Evolutionary conservation across 495 filamentous ascomycete genomes (phyloP).

Genomic region (Coniosporium apollinis): DNA sequence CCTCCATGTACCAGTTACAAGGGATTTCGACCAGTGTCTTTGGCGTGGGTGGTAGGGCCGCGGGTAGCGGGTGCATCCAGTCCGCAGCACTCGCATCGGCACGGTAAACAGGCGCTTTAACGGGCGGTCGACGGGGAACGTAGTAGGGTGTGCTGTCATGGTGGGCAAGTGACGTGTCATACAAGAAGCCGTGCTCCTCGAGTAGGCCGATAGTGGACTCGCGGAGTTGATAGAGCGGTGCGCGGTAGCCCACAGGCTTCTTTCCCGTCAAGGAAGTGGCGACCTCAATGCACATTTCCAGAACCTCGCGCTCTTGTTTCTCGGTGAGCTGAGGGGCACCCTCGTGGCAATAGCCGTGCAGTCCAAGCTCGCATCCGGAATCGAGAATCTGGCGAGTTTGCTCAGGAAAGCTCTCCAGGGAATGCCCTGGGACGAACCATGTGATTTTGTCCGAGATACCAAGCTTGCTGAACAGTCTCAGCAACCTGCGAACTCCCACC

Average conservation of each 20-base stretch:
- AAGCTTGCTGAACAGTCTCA: conserved; percentile 40
- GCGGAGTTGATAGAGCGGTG: conserved; percentile 40
- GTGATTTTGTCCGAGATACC: conserved; percentile 35
- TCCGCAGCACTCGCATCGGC: conserved; percentile 24
- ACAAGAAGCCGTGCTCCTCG: conserved; percentile 38
- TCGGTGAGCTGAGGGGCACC: conserved; percentile 37
- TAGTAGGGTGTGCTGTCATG: conserved; percentile 38
- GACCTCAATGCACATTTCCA: conserved; percentile 35
- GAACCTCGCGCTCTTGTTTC: conserved; percentile 40
- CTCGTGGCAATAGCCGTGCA: conserved; percentile 47
- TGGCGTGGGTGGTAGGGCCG: conserved; percentile 11
- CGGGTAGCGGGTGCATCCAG: conserved; percentile 41
- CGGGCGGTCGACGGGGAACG: conserved; percentile 30
- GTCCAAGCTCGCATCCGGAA: conserved; percentile 39
- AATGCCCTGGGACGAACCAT: conserved; percentile 51
- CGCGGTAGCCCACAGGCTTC: conserved; percentile 38
- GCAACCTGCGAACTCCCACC: conserved; percentile 41
- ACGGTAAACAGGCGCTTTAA: conserved; percentile 33
- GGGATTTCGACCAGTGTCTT: conserved; percentile 30
- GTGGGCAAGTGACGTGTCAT: conserved; percentile 38
- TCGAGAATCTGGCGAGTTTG: conserved; percentile 36
- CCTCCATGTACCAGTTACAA: conserved; percentile 40
- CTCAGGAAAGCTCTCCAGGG: conserved; percentile 41
- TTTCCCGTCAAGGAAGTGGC: conserved; percentile 32
- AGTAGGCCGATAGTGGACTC: conserved; percentile 37